A percentile compares a stretch with the other conserved stretches of the same genome.
Evolutionary conservation across 2,329 filamentous ascomycete genomes (phyloP).

Genomic region (Colletotrichum gloeosporioides): DNA sequence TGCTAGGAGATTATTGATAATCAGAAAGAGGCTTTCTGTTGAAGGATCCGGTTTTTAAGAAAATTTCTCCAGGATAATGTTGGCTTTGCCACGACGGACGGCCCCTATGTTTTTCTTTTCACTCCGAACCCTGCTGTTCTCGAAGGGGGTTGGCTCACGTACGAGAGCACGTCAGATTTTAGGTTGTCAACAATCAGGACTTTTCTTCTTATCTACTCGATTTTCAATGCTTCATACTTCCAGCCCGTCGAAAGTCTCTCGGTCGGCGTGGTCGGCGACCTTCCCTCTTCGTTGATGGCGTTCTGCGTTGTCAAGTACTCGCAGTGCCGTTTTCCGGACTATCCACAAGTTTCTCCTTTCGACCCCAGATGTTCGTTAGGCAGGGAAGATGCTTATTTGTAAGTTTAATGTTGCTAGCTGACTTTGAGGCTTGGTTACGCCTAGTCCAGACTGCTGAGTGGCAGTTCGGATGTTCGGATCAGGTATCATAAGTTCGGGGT

Average conservation of each 20-base stretch:
- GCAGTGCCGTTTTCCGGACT: background rate
- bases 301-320: background rate
- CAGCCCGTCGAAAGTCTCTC: background rate
- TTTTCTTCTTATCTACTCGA: background rate
- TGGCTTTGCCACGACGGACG: background rate
- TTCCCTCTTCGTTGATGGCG: background rate
- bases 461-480: background rate
- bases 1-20: background rate
- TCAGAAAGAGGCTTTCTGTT: background rate
- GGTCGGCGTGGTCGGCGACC: accelerated
- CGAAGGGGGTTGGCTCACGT: background rate
- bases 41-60: background rate
- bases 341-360: background rate
- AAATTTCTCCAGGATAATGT: background rate
- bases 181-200: background rate
- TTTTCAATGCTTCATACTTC: background rate
- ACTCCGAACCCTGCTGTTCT: background rate
- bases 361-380: background rate
- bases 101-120: accelerated
- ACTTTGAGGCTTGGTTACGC: background rate
- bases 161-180: background rate
- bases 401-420: background rate
- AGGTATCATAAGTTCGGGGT: background rate
- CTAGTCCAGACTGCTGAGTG: background rate
- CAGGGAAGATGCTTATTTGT: background rate